Percentiles rank a stretch among this genome's conserved stretches.
phyloP scores from a whole-genome alignment of 257 asterid species.

The Penstemon newberryi region DNA sequence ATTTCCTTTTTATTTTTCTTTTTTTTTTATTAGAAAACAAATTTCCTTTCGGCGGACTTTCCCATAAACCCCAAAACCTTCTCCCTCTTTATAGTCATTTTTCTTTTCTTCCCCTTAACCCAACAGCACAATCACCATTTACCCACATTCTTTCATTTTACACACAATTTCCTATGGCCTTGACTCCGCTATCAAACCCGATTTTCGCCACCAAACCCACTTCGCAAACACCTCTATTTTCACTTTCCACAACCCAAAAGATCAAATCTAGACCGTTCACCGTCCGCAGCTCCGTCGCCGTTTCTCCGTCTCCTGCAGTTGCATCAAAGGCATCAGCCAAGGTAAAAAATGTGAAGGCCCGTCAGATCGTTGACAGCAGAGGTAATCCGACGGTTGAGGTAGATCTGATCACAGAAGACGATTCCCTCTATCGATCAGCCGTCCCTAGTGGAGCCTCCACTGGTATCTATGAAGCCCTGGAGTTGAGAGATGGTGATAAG shows the following conservation, averaged over 20 bases:
- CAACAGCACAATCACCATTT: background rate
- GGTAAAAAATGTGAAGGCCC: slow-evolving; percentile 73
- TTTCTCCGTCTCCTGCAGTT: slow-evolving; percentile 43
- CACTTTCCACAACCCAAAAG: slow-evolving; percentile 39
- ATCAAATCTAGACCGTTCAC: slow-evolving; percentile 39
- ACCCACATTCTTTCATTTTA: background rate
- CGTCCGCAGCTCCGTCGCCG: slow-evolving; percentile 62
- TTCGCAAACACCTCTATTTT: slow-evolving; percentile 40
- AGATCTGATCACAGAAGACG: slow-evolving; percentile 82
- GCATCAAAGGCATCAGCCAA: slow-evolving; percentile 38
- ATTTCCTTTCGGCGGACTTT: slow-evolving; percentile 49
- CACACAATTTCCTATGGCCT: slow-evolving; percentile 46
- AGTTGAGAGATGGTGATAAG: slow-evolving; percentile 92
- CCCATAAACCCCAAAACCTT: slow-evolving; percentile 35
- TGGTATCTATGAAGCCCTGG: slow-evolving; percentile 96
- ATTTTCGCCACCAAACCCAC: slow-evolving; percentile 59
- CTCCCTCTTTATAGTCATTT: background rate
- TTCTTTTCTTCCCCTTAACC: background rate
- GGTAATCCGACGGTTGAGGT: slow-evolving; percentile 99
- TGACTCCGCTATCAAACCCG: slow-evolving; percentile 66
- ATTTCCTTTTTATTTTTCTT: slow-evolving; percentile 34
- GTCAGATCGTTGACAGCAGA: slow-evolving; percentile 98
- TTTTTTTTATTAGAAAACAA: slow-evolving; percentile 24
- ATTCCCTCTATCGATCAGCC: slow-evolving; percentile 75
- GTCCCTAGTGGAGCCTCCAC: slow-evolving; percentile 99